A percentile compares a stretch with the other conserved stretches of the same genome.
phyloP scores from a whole-genome alignment of 2,329 filamentous ascomycete species.

The Zymoseptoria pseudotritici region DNA sequence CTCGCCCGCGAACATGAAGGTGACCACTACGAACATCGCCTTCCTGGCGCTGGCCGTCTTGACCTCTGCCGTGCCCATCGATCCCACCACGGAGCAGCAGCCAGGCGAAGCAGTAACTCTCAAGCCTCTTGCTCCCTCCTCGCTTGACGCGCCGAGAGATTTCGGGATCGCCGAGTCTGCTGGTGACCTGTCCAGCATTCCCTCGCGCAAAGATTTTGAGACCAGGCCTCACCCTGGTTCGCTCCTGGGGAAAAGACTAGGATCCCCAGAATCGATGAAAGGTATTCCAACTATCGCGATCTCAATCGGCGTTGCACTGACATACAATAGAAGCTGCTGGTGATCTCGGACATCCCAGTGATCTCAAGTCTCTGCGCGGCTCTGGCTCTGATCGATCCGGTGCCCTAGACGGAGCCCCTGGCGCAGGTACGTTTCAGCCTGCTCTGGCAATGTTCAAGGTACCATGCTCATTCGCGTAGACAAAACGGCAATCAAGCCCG shows the following conservation, averaged over 20 bases:
- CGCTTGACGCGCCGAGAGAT: background rate
- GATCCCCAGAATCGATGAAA: background rate
- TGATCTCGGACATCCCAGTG: background rate
- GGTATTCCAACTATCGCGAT: background rate
- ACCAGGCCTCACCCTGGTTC: background rate
- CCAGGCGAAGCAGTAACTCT: background rate
- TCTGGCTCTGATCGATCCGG: background rate
- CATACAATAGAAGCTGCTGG: background rate
- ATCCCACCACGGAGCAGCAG: background rate
- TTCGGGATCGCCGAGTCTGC: background rate
- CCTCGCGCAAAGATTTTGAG: background rate
- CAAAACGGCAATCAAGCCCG: background rate
- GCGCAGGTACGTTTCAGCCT: background rate
- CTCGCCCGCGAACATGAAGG: background rate
- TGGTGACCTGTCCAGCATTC: background rate
- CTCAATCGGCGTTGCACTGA: background rate
- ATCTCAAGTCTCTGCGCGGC: background rate
- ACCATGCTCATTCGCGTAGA: background rate
- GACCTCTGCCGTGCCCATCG: background rate
- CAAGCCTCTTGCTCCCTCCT: background rate
- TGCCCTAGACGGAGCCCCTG: background rate
- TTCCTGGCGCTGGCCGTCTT: background rate
- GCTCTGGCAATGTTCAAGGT: background rate
- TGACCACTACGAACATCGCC: background rate
- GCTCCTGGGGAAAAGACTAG: background rate